Base-by-base conservation (phyloP, 2,329 filamentous ascomycete species). In the Colletotrichum lini region DNA sequence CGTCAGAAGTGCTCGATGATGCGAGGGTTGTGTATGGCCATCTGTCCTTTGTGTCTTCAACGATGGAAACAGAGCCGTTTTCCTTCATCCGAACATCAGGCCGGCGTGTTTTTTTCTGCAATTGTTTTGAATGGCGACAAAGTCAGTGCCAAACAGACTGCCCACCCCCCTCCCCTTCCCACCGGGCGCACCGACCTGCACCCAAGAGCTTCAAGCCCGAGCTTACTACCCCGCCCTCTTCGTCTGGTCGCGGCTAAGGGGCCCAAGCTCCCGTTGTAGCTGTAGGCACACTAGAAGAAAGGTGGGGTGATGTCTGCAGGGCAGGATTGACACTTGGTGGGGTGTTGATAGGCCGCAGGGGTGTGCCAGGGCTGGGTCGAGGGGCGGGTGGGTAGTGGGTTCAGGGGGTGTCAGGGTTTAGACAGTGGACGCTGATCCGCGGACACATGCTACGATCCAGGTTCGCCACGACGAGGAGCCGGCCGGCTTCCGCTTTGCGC, bases 291-390 rank as follows among this genome's bases (percentile, higher is more conserved):
- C 23, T 23, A 23, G 18, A 15, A 44, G 18, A 45, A 58, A 61
- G 58, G 68, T 71, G 68, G 68, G 68, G 65, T 71, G 68, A 71
- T 71, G 65, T 71, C 58, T 68, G 7, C 7, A 30, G 26, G 26
- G 68, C 68, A 68, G 65, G 68, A 71, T 68, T 71, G 58, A 63
- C 58, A 71, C 64, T 70, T 49, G 62, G 62, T 49, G 67, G 67
- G 56, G 67, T 40, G 26, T 38, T 52, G 53, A 26, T 40, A 53
- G 61, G 23, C 45, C 62, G 59, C 23, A 9, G 42, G 42, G 35
- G 47, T 68, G 61, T 57, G 23, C 52, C 30, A 50, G 44, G 35
- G 45, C 26, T 21, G 13, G 12, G 45, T 30, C 26, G 26, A 30
- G 5, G 26, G 26, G 26, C 26, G 26, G 26, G 26, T 30, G 26